phyloP scores from a whole-genome alignment of 2,329 filamentous ascomycete genomes.

The Pseudogymnoascus destructans region DNA sequence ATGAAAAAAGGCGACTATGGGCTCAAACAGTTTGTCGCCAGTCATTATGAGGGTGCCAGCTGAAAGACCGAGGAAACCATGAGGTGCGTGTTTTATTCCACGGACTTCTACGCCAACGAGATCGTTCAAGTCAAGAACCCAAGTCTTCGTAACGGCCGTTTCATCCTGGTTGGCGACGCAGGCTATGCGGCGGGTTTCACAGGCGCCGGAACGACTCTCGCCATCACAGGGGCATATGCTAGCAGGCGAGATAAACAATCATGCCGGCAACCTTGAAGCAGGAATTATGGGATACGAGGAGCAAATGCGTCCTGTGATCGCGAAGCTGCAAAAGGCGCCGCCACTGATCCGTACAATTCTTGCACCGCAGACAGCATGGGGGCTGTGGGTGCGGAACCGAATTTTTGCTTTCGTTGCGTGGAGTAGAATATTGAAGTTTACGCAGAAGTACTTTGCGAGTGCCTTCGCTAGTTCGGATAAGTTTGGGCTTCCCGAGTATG shows the following conservation, averaged over 20 bases:
- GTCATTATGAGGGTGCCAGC: constrained; percentile 28
- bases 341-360: constrained; percentile 27
- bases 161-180: constrained; percentile 22
- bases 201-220: constrained; percentile 31
- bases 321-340: constrained; percentile 20
- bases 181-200: constrained; percentile 31
- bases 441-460: constrained; percentile 24
- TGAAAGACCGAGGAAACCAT: constrained; percentile 32
- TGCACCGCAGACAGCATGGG: constrained; percentile 34
- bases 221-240: constrained; percentile 34
- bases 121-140: constrained; percentile 30
- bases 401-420: constrained; percentile 31
- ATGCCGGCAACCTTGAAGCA: constrained; percentile 23
- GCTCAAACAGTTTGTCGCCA: constrained; percentile 24
- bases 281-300: constrained; percentile 28
- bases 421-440: constrained; percentile 26
- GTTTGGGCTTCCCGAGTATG: constrained; percentile 29
- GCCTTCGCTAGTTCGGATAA: constrained; percentile 25
- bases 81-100: constrained; percentile 25
- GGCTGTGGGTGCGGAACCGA: constrained; percentile 32
- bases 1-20: constrained; percentile 26
- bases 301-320: constrained; percentile 26
- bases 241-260: constrained; percentile 31
- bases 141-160: constrained; percentile 22
- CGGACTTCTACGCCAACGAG: constrained; percentile 31